These are phyloP conservation scores for Wallacemonas rigidus DNA, from an alignment of 208 protist genomes.

Conservation along the genomic window DNA sequence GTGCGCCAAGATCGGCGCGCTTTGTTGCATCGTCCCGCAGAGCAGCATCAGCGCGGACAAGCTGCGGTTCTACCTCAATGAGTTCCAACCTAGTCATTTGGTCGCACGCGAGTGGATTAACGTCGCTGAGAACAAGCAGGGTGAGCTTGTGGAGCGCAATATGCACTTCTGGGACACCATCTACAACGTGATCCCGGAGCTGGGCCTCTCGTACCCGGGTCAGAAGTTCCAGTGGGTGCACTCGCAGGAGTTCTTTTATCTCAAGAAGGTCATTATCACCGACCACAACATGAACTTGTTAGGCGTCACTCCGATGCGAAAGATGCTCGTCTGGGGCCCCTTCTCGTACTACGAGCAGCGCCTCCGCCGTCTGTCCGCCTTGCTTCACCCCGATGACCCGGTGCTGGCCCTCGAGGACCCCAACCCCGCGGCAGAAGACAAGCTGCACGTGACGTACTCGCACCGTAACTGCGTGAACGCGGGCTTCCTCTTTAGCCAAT, in stretches of 20 bases:
- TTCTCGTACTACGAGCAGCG: slow-evolving; percentile 93
- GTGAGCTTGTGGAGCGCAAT: slow-evolving; percentile 87
- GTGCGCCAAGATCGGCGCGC: slow-evolving; percentile 87
- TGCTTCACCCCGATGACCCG: slow-evolving; percentile 90
- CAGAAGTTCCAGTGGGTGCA: slow-evolving; percentile 93
- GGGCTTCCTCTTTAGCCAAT: slow-evolving; percentile 83
- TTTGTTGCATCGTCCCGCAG: slow-evolving; percentile 83
- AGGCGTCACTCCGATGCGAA: slow-evolving; percentile 87
- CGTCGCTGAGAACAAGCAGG: slow-evolving; percentile 84
- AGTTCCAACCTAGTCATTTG: slow-evolving; percentile 90
- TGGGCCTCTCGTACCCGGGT: slow-evolving; percentile 90
- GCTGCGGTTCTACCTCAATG: slow-evolving; percentile 91
- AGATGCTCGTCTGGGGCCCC: slow-evolving; percentile 89
- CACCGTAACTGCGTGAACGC: slow-evolving; percentile 91
- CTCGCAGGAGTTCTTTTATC: slow-evolving; percentile 92
- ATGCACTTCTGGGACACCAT: slow-evolving; percentile 94
- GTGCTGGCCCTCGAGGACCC: slow-evolving; percentile 88
- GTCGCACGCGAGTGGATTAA: slow-evolving; percentile 89
- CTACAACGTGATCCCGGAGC: slow-evolving; percentile 92
- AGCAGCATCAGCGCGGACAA: slow-evolving; percentile 86
- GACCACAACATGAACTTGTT: slow-evolving; percentile 93
- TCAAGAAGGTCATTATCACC: slow-evolving; percentile 93
- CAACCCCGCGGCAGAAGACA: slow-evolving; percentile 81
- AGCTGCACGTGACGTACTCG: slow-evolving; percentile 85
- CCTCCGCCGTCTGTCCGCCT: slow-evolving; percentile 81